Evolutionary conservation across 1,284 basidiomycete genomes (phyloP), one percentile per base, ranked within the genome.

Genomic region (Xerocomus nothofagi): DNA sequence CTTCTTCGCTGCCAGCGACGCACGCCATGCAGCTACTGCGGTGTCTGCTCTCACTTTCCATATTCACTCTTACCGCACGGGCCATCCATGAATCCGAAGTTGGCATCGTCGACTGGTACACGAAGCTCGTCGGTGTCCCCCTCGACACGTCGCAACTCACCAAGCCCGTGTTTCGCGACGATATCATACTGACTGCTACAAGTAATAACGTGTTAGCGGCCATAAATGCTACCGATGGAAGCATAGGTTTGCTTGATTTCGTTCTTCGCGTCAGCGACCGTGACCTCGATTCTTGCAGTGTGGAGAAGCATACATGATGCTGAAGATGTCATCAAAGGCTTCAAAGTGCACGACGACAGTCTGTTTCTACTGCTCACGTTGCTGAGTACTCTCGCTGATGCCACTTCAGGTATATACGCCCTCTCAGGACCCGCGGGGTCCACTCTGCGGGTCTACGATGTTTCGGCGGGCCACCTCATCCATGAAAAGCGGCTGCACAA

Each of bases 51-150:
- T 47, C 57, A 11, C 24, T 60, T 11, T 54, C 44, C 2, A 3
- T 49, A 15, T 42, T 54, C 41, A 11, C 44, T 1, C 52, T 56
- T 41, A 20, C 30, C 27, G 59, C 57, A 34, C 56, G 53, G 41
- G 84, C 82, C 23, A 68, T 89, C 21, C 81, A 88, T 49, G 77
- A 86, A 59, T 81, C 84, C 26, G 86, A 90, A 53, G 91, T 84
- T 30, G 93, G 92, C 43, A 74, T 91, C 29, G 79, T 93, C 31
- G 92, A 95, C 73, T 95, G 92, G 93, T 80, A 95, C 71, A 86
- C 82, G 57, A 69, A 77, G 18, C 76, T 88, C 24, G 72, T 92
- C 48, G 93, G 93, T 20, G 74, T 86, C 8, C 88, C 91, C 1
- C 67, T 84, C 10, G 62, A 72, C 27, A 66, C 71, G n/a, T 73